phyloP scores from a whole-genome alignment of 371 early-diverging fungal genomes.

The Conidiobolus incongruus region DNA sequence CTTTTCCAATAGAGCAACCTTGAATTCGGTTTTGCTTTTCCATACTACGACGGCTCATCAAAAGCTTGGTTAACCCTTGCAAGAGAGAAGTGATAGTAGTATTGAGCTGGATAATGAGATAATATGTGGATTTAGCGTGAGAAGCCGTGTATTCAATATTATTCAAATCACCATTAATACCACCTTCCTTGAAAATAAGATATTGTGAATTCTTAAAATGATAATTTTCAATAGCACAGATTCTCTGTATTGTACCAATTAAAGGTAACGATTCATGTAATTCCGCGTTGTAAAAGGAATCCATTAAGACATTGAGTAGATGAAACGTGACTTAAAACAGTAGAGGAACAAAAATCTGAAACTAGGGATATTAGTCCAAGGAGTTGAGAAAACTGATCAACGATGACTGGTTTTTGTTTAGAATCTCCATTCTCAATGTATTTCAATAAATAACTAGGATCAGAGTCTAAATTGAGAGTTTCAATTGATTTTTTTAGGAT shows the following conservation, averaged over 20 bases:
- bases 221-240: no score
- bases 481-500: not conserved
- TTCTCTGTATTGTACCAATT: no score
- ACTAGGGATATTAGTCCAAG: conserved; percentile 5
- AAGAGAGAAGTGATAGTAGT: conserved; percentile 33
- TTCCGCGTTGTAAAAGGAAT: no score
- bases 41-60: conserved; percentile 1
- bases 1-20: not conserved
- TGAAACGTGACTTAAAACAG: no score
- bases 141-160: no score
- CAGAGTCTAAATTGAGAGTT: not conserved
- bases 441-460: not conserved
- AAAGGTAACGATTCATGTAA: no score
- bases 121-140: no score
- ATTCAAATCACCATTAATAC: no score
- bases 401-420: no score
- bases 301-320: no score
- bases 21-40: not conserved
- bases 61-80: conserved; percentile 21
- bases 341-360: conserved; percentile 5
- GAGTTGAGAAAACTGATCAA: not conserved
- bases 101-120: not conserved
- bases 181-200: no score
- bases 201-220: no score
- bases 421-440: not conserved